Evolutionary conservation across 257 asterid species (phyloP), one percentile per base, ranked within the genome.

Genomic region (Oldenlandia corymbosa): DNA sequence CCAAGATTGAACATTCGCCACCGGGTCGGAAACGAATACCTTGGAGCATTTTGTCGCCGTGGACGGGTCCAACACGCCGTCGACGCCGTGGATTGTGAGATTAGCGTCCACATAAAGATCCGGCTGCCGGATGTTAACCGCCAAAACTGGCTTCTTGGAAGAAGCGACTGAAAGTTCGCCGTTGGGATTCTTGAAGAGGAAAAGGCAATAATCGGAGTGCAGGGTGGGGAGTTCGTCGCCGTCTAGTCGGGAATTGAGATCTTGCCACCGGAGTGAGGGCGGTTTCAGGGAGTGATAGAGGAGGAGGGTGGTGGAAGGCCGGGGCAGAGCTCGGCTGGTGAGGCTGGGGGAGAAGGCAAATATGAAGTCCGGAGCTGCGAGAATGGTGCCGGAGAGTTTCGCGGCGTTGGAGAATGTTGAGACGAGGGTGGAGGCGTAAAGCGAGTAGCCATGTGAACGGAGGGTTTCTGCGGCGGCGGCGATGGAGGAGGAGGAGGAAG

Each of bases 341-440:
- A 60, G 68, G 58, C 24, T 49, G 9, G 78, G 67, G 68, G 79
- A 64, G 72, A 79, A 70, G 65, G 85, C 68, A 66, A 77, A 80
- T 31, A 93, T 79, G 80, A 88, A 85, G 0, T 83, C 91, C 0
- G 91, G 96, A 0, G 94, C 80, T 45, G 80, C 88, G 5, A 85
- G 73, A 5, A 83, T 67, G 21, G 91, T 88, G 74, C 91, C 89
- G 60, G 94, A 73, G 83, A 78, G 82, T 70, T 85, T 79, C 46
- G 80, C 30, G 32, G 41, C 20, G 67, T 75, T 36, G 71, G 79
- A 55, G 73, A 83, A 52, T 61, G 76, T 30, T 60, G 88, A 83
- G 31, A 58, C 65, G 55, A 84, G 65, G 55, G 80, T 18, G 66
- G 88, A 71, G 24, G 94, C 80, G 62, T 83, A 75, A 39, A 81